Base-by-base conservation (phyloP, 2,329 filamentous ascomycete genomes). In the Claviceps humidiphila region DNA sequence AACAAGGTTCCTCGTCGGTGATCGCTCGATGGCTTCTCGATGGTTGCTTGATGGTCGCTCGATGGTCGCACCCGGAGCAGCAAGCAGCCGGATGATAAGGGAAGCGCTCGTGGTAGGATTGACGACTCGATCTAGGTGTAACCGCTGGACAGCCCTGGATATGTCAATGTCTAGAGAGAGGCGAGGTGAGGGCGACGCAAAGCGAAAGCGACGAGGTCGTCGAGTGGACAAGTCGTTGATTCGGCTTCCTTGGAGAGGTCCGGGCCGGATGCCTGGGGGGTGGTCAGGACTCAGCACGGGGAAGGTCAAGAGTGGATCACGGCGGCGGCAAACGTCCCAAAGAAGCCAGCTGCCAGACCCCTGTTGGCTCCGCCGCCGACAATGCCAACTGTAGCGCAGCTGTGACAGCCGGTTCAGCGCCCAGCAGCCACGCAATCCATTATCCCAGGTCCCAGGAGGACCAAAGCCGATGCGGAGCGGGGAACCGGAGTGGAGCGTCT, bases 231-330 rank as follows among this genome's bases (percentile, higher is more conserved):
- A 34, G 30, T 34, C 30, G 9, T 34, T 11, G 4, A 34, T 34
- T 34, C 30, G 30, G 30, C 30, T 34, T 34, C n/a, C 24, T 26
- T 37, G 34, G 41, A 37, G 24, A 42, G 47, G 38, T 37, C 26
- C 24, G 16, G 24, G 14, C 44, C 16, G 44, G 43, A 24, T 44
- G 42, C 16, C 24, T 46, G 42, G 16, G 37, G 22, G 37, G 13
- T 13, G 26, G 43, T 47, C 42, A 43, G 46, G 22, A 45, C 9
- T 8, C 46, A 46, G 41, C 34, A 30, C n/a, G 26, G 22, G 41
- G 49, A 37, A 51, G 41, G 50, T 51, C 47, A 11, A 46, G 44
- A 52, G 53, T 54, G 52, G 52, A 43, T 51, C 26, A 11, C 40
- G 17, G 40, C 40, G 17, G 16, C n/a, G 17, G n/a, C 40, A 41